Percentiles rank a stretch among this genome's conserved stretches.
Evolutionary conservation across 257 asterid species (phyloP).

Genomic region (Nicotiana tomentosiformis): DNA sequence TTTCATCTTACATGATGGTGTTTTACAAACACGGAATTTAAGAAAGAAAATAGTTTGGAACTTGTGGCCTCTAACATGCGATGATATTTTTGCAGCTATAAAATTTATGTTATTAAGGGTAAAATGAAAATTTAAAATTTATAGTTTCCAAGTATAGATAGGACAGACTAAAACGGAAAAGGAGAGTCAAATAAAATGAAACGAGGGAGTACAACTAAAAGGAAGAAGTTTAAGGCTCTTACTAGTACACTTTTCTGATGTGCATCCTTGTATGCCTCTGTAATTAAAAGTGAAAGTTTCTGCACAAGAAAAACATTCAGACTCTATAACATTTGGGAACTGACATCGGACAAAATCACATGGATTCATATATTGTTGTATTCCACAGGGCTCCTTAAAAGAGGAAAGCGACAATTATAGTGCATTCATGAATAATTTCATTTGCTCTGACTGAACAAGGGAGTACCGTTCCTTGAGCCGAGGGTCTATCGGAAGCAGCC

Average conservation of each 20-base stretch:
- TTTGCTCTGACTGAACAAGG: no score
- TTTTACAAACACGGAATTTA: background rate
- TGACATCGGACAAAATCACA: background rate
- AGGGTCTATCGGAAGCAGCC: no score
- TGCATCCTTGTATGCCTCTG: slow-evolving; percentile 90
- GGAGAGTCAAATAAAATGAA: background rate
- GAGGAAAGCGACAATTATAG: background rate
- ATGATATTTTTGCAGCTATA: background rate
- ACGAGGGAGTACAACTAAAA: background rate
- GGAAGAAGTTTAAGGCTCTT: slow-evolving; percentile 12
- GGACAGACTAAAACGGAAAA: background rate
- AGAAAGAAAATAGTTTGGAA: background rate
- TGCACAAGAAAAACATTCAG: slow-evolving; percentile 15
- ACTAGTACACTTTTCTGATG: slow-evolving; percentile 91
- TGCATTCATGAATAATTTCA: no score
- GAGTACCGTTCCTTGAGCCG: no score
- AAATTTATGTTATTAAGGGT: background rate
- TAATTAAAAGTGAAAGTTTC: slow-evolving; percentile 81
- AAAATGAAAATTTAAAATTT: background rate
- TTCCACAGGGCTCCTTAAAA: background rate
- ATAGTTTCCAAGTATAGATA: background rate
- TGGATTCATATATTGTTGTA: background rate
- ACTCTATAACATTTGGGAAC: background rate
- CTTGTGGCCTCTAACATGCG: background rate
- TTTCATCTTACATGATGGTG: background rate